phyloP scores from a whole-genome alignment of 192 early-diverging fungal genomes.

The Irineochytrium annulatum region DNA sequence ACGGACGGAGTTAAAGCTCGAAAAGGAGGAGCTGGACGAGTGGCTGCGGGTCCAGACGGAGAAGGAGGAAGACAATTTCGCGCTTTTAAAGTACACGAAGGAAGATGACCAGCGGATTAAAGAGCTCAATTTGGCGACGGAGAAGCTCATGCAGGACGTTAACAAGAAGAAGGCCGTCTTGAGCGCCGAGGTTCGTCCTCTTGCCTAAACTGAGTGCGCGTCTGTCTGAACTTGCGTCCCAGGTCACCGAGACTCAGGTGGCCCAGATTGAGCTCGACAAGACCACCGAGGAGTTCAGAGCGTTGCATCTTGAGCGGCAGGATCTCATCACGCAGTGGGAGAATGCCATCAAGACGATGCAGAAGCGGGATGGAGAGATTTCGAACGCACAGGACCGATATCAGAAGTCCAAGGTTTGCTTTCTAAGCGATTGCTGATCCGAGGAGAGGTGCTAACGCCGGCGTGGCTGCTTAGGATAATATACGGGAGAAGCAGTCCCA shows the following conservation, averaged over 20 bases:
- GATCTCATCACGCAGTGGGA: constrained; percentile 57
- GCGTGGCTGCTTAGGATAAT: constrained; percentile 30
- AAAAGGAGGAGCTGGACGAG: constrained; percentile 55
- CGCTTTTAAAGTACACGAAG: constrained; percentile 53
- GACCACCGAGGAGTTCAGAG: constrained; percentile 50
- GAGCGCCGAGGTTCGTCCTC: constrained; percentile 40
- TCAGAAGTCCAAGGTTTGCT: constrained; percentile 36
- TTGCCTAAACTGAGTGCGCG: neutral
- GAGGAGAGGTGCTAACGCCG: neutral
- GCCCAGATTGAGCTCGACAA: constrained; percentile 58
- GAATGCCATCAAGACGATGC: constrained; percentile 44
- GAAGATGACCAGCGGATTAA: constrained; percentile 53
- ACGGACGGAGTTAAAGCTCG: constrained; percentile 48
- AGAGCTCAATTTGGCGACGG: constrained; percentile 47
- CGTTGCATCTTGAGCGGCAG: constrained; percentile 51
- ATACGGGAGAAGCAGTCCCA: constrained; percentile 34
- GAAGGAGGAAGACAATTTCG: constrained; percentile 59
- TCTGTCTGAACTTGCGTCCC: too few relatives aligned
- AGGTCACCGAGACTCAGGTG: constrained; percentile 61
- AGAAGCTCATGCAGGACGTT: constrained; percentile 57
- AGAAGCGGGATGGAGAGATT: constrained; percentile 48
- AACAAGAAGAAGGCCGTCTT: constrained; percentile 52
- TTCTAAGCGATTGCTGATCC: neutral
- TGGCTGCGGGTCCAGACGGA: constrained; percentile 57
- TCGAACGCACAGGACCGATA: constrained; percentile 38